phyloP scores from a whole-genome alignment of 495 filamentous ascomycete genomes.

The Neurospora sp. region DNA sequence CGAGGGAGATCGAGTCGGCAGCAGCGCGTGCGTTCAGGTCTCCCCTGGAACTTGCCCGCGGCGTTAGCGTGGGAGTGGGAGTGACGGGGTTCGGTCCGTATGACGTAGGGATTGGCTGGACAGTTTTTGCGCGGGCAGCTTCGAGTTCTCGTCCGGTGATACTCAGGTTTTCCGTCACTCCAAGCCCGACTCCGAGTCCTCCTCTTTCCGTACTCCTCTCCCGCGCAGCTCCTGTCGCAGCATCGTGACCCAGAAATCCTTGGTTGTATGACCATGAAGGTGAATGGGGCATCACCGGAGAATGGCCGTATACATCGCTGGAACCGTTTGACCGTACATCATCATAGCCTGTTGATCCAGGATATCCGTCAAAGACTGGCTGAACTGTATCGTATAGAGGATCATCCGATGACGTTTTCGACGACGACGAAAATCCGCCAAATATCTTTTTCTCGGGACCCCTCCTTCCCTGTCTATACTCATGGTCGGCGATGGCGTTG shows the following conservation, averaged over 20 bases:
- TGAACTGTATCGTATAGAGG: constrained; percentile 17
- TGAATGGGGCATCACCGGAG: constrained; percentile 14
- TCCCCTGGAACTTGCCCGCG: constrained; percentile 9
- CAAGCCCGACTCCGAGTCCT: neutral
- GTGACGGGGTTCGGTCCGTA: constrained; percentile 28
- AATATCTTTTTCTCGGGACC: constrained; percentile 9
- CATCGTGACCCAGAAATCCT: constrained; percentile 3
- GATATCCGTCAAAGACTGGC: constrained; percentile 22
- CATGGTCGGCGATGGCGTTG: constrained; percentile 13
- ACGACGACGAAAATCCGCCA: constrained; percentile 6
- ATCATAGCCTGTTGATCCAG: constrained; percentile 26
- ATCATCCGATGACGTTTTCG: constrained; percentile 17
- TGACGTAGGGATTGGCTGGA: constrained; percentile 13
- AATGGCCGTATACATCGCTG: constrained; percentile 9
- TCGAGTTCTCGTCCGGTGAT: constrained; percentile 20
- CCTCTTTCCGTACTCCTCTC: neutral
- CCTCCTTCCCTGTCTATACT: constrained; percentile 11
- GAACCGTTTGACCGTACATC: constrained; percentile 18
- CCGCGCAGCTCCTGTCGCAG: neutral
- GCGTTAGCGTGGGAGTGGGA: constrained; percentile 21
- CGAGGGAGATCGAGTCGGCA: constrained; percentile 9
- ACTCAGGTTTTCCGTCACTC: constrained; percentile 1
- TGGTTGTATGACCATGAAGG: constrained; percentile 9
- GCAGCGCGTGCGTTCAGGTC: constrained; percentile 8
- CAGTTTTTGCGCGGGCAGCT: constrained; percentile 18